phyloP scores from a whole-genome alignment of 805 yeast genomes.

The Candida corydali region DNA sequence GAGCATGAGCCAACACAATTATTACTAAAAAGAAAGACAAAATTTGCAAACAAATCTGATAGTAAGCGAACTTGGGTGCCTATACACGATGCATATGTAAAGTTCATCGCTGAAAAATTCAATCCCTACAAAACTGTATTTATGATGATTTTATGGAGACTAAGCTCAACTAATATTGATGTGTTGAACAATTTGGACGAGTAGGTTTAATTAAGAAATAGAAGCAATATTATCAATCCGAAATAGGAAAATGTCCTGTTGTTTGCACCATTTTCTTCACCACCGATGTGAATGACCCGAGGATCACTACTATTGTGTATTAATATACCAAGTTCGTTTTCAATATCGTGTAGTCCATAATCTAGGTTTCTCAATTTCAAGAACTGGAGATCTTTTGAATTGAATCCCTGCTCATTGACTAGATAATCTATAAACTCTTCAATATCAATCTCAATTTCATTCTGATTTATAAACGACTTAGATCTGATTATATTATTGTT shows the following conservation, averaged over 20 bases:
- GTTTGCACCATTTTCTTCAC: conserved; percentile 18
- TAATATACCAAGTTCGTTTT: conserved; percentile 30
- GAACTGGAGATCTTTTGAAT: conserved; percentile 22
- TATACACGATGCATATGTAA: conserved; percentile 54
- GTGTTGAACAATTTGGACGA: conserved; percentile 26
- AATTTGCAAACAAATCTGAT: conserved; percentile 27
- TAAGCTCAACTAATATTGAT: conserved; percentile 55
- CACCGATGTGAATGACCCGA: conserved; percentile 24
- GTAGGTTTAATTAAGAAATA: conserved; percentile 3
- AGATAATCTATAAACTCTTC: conserved; percentile 28
- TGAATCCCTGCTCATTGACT: conserved; percentile 25
- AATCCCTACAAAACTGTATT: conserved; percentile 64
- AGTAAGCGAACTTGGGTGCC: conserved; percentile 64
- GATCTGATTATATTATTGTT: conserved; percentile 1
- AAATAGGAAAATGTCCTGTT: conserved; percentile 2
- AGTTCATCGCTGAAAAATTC: conserved; percentile 52
- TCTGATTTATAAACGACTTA: conserved; percentile 8
- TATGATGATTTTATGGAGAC: conserved; percentile 72
- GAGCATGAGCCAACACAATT: conserved; percentile 30
- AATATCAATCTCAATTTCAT: conserved; percentile 18
- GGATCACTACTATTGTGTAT: conserved; percentile 10
- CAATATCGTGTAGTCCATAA: conserved; percentile 36
- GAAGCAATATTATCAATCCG: conserved; percentile 4
- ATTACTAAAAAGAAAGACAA: conserved; percentile 32
- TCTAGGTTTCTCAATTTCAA: conserved; percentile 24